A percentile compares a stretch with the other conserved stretches of the same genome.
These are phyloP conservation scores for Starmerella tilneyi DNA, from an alignment of 805 yeast genomes.

Conservation along the genomic window DNA sequence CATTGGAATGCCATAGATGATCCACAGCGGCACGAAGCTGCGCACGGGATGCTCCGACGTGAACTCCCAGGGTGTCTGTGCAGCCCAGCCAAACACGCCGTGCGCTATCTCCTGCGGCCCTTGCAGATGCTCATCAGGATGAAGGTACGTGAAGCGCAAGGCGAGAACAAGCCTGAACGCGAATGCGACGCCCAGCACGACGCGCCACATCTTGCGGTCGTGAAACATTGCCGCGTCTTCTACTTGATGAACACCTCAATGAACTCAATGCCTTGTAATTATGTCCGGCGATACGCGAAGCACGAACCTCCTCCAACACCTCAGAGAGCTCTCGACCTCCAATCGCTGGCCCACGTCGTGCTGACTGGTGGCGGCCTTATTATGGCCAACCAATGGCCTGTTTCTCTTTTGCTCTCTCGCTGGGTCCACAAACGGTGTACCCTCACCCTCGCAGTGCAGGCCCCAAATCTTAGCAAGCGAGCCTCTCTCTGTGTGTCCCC, in stretches of 20 bases:
- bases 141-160: conserved; percentile 71
- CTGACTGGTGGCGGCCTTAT: conserved; percentile 4
- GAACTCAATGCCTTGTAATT: no score
- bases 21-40: conserved; percentile 56
- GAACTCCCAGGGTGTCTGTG: conserved; percentile 78
- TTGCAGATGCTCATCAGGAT: conserved; percentile 97
- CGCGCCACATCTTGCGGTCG: conserved; percentile 36
- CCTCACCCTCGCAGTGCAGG: no score
- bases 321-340: neutral
- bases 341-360: neutral
- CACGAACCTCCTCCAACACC: no score
- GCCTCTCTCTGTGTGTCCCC: no score
- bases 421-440: neutral
- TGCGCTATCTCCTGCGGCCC: conserved; percentile 61
- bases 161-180: conserved; percentile 47
- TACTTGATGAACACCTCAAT: neutral
- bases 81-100: conserved; percentile 37
- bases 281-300: no score
- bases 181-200: conserved; percentile 37
- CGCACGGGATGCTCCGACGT: conserved; percentile 47
- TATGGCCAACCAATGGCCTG: neutral
- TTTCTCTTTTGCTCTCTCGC: neutral
- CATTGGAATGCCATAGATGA: conserved; percentile 57
- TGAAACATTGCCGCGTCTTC: conserved; percentile 2
- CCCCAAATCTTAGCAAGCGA: no score